Conservation (phyloP, 2,329 filamentous ascomycete genomes). For the Herpotrichia juniperi region DNA sequence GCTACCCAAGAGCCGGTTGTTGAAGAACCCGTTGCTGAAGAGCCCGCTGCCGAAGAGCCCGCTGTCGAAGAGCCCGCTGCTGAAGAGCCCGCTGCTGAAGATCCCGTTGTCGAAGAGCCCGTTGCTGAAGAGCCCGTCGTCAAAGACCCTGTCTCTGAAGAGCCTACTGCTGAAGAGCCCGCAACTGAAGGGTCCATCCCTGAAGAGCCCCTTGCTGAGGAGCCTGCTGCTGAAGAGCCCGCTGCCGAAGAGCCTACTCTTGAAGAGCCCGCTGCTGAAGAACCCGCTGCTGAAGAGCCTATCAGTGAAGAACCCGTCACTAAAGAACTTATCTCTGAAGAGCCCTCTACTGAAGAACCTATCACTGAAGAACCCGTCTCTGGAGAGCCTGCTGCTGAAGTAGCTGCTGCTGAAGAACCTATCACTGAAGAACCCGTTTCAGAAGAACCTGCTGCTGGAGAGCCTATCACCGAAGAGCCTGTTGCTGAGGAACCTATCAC, state of each 20-base stretch:
- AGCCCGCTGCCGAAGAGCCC: not conserved
- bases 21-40: not conserved
- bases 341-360: not conserved
- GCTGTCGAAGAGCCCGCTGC: too few species aligned
- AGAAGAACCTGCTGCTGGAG: not conserved
- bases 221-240: not conserved
- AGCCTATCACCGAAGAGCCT: not conserved
- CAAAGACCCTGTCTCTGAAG: too few species aligned
- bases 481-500: not conserved
- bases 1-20: not conserved
- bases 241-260: not conserved
- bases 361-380: not conserved
- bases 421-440: not conserved
- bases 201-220: not conserved
- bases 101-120: too few species aligned
- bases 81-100: too few species aligned
- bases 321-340: not conserved
- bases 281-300: not conserved
- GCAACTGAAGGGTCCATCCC: not conserved
- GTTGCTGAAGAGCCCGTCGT: too few species aligned
- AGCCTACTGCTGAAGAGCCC: too few species aligned
- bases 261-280: not conserved
- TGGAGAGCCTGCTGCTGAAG: not conserved
- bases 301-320: not conserved
- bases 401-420: not conserved